Evolutionary conservation across 352 stramenopile genomes (phyloP).

Genomic region (Phytopythium ostracodes): DNA sequence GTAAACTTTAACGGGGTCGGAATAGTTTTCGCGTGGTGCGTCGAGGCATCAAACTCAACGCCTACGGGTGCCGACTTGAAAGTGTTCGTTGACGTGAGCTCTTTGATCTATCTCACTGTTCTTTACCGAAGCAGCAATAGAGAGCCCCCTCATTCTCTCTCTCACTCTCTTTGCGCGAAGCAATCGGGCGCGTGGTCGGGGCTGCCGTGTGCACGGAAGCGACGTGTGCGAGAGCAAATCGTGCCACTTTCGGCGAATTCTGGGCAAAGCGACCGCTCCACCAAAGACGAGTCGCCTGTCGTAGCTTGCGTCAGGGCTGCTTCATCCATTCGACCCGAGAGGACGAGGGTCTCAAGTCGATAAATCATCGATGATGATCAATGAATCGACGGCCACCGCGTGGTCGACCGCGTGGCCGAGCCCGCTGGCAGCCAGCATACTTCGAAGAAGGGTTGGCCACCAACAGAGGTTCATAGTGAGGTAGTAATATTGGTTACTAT

Average conservation of each 20-base stretch:
- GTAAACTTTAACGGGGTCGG: not conserved
- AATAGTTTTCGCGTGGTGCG: not conserved
- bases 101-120: too few species aligned
- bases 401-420: not conserved
- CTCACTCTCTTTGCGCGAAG: not conserved
- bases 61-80: not conserved
- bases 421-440: too few species aligned
- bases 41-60: not conserved
- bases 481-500: too few species aligned
- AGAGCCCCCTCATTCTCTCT: too few species aligned
- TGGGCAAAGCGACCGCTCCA: not conserved
- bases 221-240: not conserved
- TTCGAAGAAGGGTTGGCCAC: too few species aligned
- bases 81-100: not conserved
- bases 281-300: too few species aligned
- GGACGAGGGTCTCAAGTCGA: not conserved
- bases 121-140: not conserved
- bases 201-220: too few species aligned
- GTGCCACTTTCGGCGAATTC: not conserved
- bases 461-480: too few species aligned
- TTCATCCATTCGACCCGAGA: not conserved
- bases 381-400: not conserved
- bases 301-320: not conserved
- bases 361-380: not conserved
- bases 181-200: not conserved